Evolutionary conservation across 441 rosid species (phyloP), one percentile per base, ranked within the genome.

Genomic region (Cnidoscolus chayamansa): DNA sequence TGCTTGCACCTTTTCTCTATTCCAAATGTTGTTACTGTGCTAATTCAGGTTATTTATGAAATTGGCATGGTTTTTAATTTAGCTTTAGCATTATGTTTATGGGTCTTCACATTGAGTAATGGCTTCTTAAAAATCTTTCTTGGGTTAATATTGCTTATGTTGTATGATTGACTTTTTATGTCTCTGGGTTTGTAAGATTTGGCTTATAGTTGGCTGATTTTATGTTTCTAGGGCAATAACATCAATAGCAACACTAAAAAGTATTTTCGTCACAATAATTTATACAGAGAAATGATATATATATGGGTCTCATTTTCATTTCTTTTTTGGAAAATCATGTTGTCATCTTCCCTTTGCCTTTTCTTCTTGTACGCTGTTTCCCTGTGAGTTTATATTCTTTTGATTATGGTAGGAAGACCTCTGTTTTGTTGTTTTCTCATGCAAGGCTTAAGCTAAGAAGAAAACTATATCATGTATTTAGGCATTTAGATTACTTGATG

Each of bases 171-270:
- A 13, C 25, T 7, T 63, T 63, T 43, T 17, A 1, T 13, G 54
- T 54, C 19, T 20, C 16, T 45, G 53, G 67, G 53, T 64, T 19
- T 43, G 35, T 20, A 53, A 31, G 25, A 64, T 19, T 43, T 43
- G 8, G 19, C 17, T 63, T 62, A n/a, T 11, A 37, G 2, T 64
- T 64, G 47, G 35, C 68, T 64, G 68, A 47, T 64, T 63, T 63
- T 15, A 17, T 64, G 54, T 64, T 64, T 64, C 7, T 45, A 11
- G 7, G 35, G 35, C 16, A 20, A 25, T 25, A 47, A 10, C 8
- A 43, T 47, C 54, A 10, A 40, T 17, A 2, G 4, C 11, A 17
- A 15, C 49, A n/a, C 20, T 7, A 6, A 2, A 20, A 37, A 15
- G 13, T 10, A 43, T 30, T 37, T 59, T 59, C 16, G 31, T 30